Base-by-base conservation (phyloP, 345 rosid species). In the Eucalyptus melliodora region DNA sequence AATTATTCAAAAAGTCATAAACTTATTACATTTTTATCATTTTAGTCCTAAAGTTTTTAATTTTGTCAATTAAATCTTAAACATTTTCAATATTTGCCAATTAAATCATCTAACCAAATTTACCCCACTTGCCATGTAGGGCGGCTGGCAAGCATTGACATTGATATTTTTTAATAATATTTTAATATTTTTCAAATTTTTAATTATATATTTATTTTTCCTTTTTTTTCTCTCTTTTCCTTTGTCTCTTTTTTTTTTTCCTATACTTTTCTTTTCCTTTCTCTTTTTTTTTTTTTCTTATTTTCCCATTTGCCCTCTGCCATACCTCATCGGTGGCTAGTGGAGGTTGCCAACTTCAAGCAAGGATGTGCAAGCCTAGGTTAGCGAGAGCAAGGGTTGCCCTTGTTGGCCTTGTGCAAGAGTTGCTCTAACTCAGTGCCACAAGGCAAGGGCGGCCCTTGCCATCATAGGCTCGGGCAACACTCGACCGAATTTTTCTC, bases 121-220 rank as follows among this genome's bases (percentile, higher is more conserved):
- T 53, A 19, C 24, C 24, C 55, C 55, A 51, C 55, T 51, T 51
- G 55, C 55, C 55, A 51, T 2, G 1, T 53, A 19, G 1, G 24
- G 10, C 4, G 0, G 2, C 11, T 0, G 1, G 0, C 2, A 53
- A 0, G 0, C 0, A 56, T 24, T 23, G 1, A 24, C 6, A 4
- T 56, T 2, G 0, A 56, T 0, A 23, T 23, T 56, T 56, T 9
- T 56, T 10, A 9, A 56, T 56, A 56, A 56, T 10, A 56, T 56
- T 56, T 24, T 24, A 23, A 56, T 4, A 23, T 9, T 4, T 55
- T 56, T 9, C 1, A 2, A 56, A 23, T 0, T 56, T 21, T 19
- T 55, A 4, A 19, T 23, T 55, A 55, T 55, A 9, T 56, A 24
- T 23, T 21, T 56, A 56, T 56, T 56, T 23, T 56, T 55, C 9